These are phyloP conservation scores for Amborella trichopoda DNA, from an alignment of 164 flowering plant species.

Conservation along the genomic window DNA sequence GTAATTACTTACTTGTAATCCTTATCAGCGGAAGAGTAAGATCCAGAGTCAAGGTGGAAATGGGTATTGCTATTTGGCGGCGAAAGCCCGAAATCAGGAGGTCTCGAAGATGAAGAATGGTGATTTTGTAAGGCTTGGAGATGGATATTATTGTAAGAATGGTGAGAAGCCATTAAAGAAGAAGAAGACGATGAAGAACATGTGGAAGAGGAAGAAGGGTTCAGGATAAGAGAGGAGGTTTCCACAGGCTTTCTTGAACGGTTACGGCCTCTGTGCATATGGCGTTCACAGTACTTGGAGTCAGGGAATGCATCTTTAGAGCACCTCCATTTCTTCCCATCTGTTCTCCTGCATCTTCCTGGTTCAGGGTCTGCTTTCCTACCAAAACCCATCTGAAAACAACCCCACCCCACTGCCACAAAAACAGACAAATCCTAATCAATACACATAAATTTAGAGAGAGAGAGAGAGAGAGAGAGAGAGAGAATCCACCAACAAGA, in stretches of 20 bases:
- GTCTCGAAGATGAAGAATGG: slow-evolving; percentile 17
- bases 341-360: slow-evolving; percentile 64
- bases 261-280: slow-evolving; percentile 63
- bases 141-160: slow-evolving; percentile 4
- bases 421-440: slow-evolving; percentile 3
- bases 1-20: slow-evolving; percentile 24
- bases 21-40: slow-evolving; percentile 15
- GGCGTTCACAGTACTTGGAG: slow-evolving; percentile 61
- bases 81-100: slow-evolving; percentile 11
- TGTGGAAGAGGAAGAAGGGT: slow-evolving; percentile 1
- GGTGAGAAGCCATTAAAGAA: slow-evolving; percentile 3
- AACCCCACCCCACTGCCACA: slow-evolving; percentile 48
- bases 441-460: background rate
- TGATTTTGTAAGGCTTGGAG: slow-evolving; percentile 12
- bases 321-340: slow-evolving; percentile 68
- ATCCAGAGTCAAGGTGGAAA: slow-evolving; percentile 17
- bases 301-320: slow-evolving; percentile 44
- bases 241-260: slow-evolving; percentile 69
- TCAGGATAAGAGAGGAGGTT: slow-evolving; percentile 8
- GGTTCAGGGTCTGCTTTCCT: slow-evolving; percentile 59
- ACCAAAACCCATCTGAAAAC: slow-evolving; percentile 40
- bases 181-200: slow-evolving; percentile 9
- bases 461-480: background rate
- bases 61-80: slow-evolving; percentile 13
- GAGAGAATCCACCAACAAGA: too few species aligned